These are phyloP conservation scores for Yamadazyma scolyti DNA, from an alignment of 805 yeast species.

Conservation along the genomic window DNA sequence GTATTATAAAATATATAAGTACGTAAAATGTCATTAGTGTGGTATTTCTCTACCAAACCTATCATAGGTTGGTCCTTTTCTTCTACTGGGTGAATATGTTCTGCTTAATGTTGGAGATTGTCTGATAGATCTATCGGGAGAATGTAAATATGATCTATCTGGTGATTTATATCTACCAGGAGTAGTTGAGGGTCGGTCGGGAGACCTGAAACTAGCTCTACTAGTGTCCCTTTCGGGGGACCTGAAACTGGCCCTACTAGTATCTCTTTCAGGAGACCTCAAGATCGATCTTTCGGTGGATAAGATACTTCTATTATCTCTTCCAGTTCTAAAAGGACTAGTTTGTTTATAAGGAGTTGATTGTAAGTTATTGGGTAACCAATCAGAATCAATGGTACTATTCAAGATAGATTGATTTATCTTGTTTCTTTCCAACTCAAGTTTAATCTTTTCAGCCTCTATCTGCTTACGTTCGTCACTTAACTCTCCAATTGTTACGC, in stretches of 20 bases:
- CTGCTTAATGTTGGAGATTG: no score
- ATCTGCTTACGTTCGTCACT: constrained; percentile 11
- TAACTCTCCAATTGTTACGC: constrained; percentile 7
- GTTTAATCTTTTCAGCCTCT: constrained; percentile 11
- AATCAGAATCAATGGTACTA: constrained; percentile 9
- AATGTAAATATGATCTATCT: no score
- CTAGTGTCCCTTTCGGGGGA: constrained; percentile 3
- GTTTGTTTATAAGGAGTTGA: constrained; percentile 11
- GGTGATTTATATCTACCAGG: constrained; percentile 1
- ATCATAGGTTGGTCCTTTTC: no score
- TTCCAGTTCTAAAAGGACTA: constrained; percentile 1
- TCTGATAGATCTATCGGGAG: neutral
- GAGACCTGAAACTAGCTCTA: neutral
- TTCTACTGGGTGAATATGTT: no score
- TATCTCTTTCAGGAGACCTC: constrained; percentile 3
- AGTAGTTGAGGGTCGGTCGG: constrained; percentile 1
- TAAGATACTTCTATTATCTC: constrained; percentile 3
- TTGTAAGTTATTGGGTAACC: constrained; percentile 10
- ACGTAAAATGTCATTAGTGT: no score
- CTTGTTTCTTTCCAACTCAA: constrained; percentile 13
- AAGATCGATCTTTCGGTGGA: constrained; percentile 1
- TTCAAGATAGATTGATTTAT: constrained; percentile 9
- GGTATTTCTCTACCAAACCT: no score
- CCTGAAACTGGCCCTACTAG: neutral
- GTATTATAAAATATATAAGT: no score